Base-by-base conservation (phyloP, 2,329 filamentous ascomycete genomes). In the Exophiala sideris region DNA sequence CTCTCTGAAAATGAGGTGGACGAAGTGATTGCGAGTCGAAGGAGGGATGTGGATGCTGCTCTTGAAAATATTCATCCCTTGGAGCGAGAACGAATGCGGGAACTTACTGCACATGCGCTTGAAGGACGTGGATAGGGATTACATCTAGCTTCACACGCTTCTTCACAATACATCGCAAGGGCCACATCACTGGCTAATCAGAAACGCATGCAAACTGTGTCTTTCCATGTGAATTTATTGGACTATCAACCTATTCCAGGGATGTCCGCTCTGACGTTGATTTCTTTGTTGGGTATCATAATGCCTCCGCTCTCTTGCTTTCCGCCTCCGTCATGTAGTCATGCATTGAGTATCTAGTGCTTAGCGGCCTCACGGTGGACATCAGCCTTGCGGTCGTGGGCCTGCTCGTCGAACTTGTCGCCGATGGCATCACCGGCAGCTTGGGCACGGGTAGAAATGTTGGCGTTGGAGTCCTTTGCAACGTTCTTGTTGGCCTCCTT, bases 1-100 rank as follows among this genome's bases (percentile, higher is more conserved):
- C 76, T 79, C 3, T 89, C 86, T 0, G 87, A 92, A 8, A 85
- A 91, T 62, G 88, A 88, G 0, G 79, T 90, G 4, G 79, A 79
- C 24, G 91, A 91, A 66, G 81, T 89, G 11, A 76, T 89, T 4
- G 83, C 89, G 61, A 85, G 84, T 0, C 79, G 78, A 52, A 83
- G 83, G 40, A 72, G 83, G 52, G 84, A 81, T 6, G 80, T 70
- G n/a, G 68, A 68, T 1, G 71, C 76, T 21, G 71, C 75, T 7
- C 71, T 74, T 35, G 66, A 79, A 20, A 73, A 74, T 16, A 66
- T 69, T 33, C 79, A 83, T 59, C 77, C 79, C 2, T 74, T 79
- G 1, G 79, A 82, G 58, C 49, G 63, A 32, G 62, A 61, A 16
- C 59, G 61, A 3, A 54, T 64, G 50, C 41, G 59, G 16, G 57